phyloP scores from a whole-genome alignment of 768 basidiomycete genomes.

The Suillus occidentalis region DNA sequence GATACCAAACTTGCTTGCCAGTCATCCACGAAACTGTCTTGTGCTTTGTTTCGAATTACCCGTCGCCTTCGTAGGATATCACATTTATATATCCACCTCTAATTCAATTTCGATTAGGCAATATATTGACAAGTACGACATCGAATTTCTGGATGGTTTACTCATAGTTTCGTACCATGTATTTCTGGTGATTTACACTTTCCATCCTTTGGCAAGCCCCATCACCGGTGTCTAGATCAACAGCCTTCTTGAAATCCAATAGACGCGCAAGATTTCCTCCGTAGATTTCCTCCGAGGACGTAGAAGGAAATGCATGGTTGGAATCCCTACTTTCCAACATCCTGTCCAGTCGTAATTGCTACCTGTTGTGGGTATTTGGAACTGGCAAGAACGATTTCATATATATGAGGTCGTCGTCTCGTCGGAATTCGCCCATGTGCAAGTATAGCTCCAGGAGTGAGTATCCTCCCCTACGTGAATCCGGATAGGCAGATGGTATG shows the following conservation, averaged over 20 bases:
- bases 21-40: background rate
- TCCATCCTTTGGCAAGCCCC: slow-evolving; percentile 68
- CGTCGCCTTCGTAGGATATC: background rate
- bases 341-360: slow-evolving; percentile 39
- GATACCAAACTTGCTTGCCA: background rate
- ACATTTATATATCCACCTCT: background rate
- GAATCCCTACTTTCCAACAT: slow-evolving; percentile 39
- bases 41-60: background rate
- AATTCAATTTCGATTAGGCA: background rate
- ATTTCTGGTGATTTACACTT: slow-evolving; percentile 28
- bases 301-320: slow-evolving; percentile 60
- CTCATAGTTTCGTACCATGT: background rate
- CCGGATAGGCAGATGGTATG: slow-evolving; percentile 48
- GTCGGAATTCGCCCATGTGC: slow-evolving; percentile 40
- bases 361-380: slow-evolving; percentile 40
- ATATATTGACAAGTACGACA: background rate
- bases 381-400: slow-evolving; percentile 38
- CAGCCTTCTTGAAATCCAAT: slow-evolving; percentile 37
- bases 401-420: slow-evolving; percentile 39
- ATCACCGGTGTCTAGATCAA: slow-evolving; percentile 63
- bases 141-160: background rate
- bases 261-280: slow-evolving; percentile 47
- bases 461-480: slow-evolving; percentile 35
- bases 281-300: slow-evolving; percentile 51
- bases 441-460: slow-evolving; percentile 48